A percentile compares a stretch with the other conserved stretches of the same genome.
phyloP scores from a whole-genome alignment of 306 rosid species.

The Cicer bijugum region DNA sequence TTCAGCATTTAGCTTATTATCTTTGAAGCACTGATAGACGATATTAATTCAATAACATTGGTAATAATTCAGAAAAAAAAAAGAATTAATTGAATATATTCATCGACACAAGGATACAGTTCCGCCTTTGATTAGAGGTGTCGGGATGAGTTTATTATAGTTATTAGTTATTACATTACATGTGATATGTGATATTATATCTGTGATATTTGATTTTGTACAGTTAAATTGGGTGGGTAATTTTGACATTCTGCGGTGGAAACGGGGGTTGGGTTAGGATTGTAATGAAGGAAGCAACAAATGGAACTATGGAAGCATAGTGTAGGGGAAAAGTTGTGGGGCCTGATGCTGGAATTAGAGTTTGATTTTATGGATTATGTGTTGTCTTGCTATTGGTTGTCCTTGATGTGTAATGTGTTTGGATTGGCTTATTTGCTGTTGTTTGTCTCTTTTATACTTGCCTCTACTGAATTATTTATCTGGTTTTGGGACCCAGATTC shows the following conservation, averaged over 20 bases:
- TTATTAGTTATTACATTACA: background rate
- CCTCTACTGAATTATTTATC: background rate
- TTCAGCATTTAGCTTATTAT: background rate
- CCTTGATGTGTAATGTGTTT: constrained; percentile 28
- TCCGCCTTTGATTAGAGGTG: too few relatives aligned
- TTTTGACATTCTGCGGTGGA: constrained; percentile 14
- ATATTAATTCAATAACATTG: too few relatives aligned
- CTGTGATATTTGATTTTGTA: constrained; percentile 5
- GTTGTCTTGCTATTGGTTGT: constrained; percentile 31
- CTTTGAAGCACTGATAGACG: too few relatives aligned
- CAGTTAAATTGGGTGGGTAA: constrained; percentile 29
- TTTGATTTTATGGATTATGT: constrained; percentile 31
- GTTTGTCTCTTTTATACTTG: background rate
- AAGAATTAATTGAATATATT: too few relatives aligned
- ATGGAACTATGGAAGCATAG: constrained; percentile 1
- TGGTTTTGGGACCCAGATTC: background rate
- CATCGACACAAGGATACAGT: too few relatives aligned
- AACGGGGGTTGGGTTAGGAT: constrained; percentile 16
- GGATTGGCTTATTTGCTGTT: background rate
- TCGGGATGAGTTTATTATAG: too few relatives aligned
- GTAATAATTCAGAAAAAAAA: too few relatives aligned
- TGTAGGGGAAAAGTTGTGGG: constrained; percentile 27
- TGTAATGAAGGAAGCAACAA: background rate
- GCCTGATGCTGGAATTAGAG: constrained; percentile 27
- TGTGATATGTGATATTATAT: background rate